Evolutionary conservation across 2,329 filamentous ascomycete genomes (phyloP).

Genomic region (Aspergillus aculeatinus): DNA sequence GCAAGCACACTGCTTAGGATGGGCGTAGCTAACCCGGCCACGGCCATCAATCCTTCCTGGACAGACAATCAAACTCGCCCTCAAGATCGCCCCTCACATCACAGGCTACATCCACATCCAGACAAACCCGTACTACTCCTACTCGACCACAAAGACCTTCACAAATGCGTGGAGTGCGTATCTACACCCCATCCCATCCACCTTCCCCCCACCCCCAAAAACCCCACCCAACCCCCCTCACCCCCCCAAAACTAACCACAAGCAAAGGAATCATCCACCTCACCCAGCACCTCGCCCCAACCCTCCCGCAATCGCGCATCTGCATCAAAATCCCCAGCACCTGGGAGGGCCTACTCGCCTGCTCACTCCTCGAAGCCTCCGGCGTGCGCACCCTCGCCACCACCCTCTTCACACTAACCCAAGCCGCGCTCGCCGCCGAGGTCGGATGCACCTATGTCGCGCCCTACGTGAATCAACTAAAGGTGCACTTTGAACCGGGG

Average conservation of each 20-base stretch:
- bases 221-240: too few species aligned
- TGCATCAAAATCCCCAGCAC: slow-evolving; percentile 65
- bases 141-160: slow-evolving; percentile 51
- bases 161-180: slow-evolving; percentile 52
- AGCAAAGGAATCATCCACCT: slow-evolving; percentile 52
- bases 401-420: slow-evolving; percentile 62
- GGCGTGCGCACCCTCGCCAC: slow-evolving; percentile 63
- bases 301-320: slow-evolving; percentile 50
- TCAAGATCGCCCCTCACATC: slow-evolving; percentile 52
- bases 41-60: neutral
- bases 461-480: slow-evolving; percentile 64
- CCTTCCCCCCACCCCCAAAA: neutral
- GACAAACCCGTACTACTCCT: slow-evolving; percentile 58
- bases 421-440: slow-evolving; percentile 59
- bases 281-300: slow-evolving; percentile 47
- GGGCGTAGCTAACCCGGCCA: neutral
- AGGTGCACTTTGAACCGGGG: slow-evolving; percentile 58
- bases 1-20: neutral
- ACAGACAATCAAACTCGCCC: slow-evolving; percentile 57
- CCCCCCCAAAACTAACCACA: too few species aligned
- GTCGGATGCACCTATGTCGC: slow-evolving; percentile 62
- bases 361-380: slow-evolving; percentile 51
- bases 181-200: neutral
- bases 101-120: slow-evolving; percentile 59
- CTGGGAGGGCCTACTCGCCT: slow-evolving; percentile 64